Evolutionary conservation across 331 rosid species (phyloP).

Genomic region (Cucumis variabilis): DNA sequence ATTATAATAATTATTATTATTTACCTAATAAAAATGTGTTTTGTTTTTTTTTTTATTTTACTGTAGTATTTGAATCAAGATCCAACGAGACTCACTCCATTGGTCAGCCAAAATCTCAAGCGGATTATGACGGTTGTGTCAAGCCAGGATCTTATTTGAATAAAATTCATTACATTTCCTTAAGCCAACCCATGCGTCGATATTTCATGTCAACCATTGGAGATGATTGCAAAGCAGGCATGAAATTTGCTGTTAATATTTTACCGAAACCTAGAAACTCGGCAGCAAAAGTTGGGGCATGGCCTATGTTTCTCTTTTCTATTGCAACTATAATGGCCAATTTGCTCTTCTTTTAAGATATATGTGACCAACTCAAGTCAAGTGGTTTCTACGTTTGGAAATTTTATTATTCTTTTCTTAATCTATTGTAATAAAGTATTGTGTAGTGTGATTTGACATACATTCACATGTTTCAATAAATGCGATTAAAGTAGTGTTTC

Average conservation of each 20-base stretch:
- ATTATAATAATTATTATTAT: too few species aligned
- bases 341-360: neutral
- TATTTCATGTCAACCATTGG: neutral
- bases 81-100: neutral
- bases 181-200: neutral
- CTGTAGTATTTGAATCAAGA: constrained; percentile 6
- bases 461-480: too few species aligned
- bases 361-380: neutral
- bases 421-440: neutral
- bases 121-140: neutral
- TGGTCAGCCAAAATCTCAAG: neutral
- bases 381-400: neutral
- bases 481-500: too few species aligned
- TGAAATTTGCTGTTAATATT: constrained; percentile 26
- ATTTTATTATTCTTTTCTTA: neutral
- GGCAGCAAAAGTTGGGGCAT: neutral
- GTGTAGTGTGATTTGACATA: neutral
- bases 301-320: neutral
- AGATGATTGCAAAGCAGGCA: neutral
- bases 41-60: neutral
- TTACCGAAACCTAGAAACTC: neutral
- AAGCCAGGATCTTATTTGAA: neutral
- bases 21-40: neutral
- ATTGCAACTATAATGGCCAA: neutral
- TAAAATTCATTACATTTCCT: too few species aligned